Evolutionary conservation across 352 stramenopile species (phyloP).

Genomic region (Blastocystis sp.): DNA sequence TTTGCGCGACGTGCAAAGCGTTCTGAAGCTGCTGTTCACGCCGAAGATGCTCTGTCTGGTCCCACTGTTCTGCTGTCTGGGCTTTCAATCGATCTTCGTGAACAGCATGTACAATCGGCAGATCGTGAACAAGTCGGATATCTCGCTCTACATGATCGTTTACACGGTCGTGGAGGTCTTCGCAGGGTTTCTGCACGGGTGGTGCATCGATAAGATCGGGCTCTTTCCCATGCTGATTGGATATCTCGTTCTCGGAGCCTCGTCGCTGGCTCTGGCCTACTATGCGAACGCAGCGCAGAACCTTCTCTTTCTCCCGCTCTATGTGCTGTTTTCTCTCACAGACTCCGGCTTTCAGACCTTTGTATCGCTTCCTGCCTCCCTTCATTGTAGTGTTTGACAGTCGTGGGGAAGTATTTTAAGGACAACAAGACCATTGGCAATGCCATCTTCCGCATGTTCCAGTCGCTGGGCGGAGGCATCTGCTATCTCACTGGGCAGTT

Average conservation of each 20-base stretch:
- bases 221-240: slow-evolving; percentile 10
- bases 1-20: not conserved
- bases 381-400: slow-evolving; percentile 35
- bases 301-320: not conserved
- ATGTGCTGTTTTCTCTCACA: slow-evolving; percentile 45
- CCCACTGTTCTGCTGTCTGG: slow-evolving; percentile 32
- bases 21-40: not conserved
- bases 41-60: not conserved
- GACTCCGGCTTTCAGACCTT: slow-evolving; percentile 50
- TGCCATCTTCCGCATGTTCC: slow-evolving; percentile 55
- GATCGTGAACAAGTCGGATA: slow-evolving; percentile 12
- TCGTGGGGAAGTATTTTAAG: slow-evolving; percentile 35
- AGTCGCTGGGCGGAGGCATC: slow-evolving; percentile 45
- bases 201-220: slow-evolving; percentile 1
- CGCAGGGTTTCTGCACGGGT: slow-evolving; percentile 4
- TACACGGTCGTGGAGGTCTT: slow-evolving; percentile 31
- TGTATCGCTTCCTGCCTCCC: not conserved
- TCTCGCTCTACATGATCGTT: slow-evolving; percentile 50
- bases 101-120: slow-evolving; percentile 61
- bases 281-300: slow-evolving; percentile 13
- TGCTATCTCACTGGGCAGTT: slow-evolving; percentile 23
- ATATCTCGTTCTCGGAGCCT: not conserved
- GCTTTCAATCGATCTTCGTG: slow-evolving; percentile 56
- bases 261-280: not conserved
- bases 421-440: slow-evolving; percentile 5